A percentile compares a stretch with the other conserved stretches of the same genome.
Conservation (phyloP, 345 rosid genomes). For the Aethionema arabicum region DNA sequence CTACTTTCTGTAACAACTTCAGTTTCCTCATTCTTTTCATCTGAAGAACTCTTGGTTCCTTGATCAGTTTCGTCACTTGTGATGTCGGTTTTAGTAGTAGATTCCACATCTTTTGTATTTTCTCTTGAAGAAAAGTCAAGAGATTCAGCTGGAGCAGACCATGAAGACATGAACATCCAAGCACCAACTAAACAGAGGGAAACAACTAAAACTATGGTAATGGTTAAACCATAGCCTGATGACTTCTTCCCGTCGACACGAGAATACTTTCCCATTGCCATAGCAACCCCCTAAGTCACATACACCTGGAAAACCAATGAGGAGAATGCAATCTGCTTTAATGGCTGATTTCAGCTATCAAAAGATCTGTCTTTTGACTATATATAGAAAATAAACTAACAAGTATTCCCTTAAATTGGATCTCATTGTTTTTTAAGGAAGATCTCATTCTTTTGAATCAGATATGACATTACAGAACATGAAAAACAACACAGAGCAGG, state of each 20-base stretch:
- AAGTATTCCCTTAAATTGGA: neutral
- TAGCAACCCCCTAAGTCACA: constrained; percentile 35
- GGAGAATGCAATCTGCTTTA: neutral
- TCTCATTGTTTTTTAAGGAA: neutral
- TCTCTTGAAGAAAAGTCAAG: constrained; percentile 29
- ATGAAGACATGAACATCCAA: constrained; percentile 87
- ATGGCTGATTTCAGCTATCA: constrained; percentile 4
- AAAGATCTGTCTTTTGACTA: neutral
- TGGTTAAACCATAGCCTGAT: constrained; percentile 58
- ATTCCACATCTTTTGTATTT: constrained; percentile 36
- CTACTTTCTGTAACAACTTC: constrained; percentile 36
- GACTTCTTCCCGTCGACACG: constrained; percentile 67
- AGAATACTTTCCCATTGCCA: constrained; percentile 67
- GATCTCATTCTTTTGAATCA: neutral
- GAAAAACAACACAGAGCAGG: constrained; percentile 6
- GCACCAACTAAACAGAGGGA: constrained; percentile 70
- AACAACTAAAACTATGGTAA: constrained; percentile 58
- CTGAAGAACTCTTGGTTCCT: constrained; percentile 30
- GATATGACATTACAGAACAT: neutral
- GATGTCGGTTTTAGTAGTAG: constrained; percentile 37
- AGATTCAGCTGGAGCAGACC: constrained; percentile 48
- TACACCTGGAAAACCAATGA: constrained; percentile 29
- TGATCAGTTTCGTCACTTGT: constrained; percentile 35
- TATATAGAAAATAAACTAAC: neutral
- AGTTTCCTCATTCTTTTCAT: constrained; percentile 43